Conservation (phyloP, 1,139 yeast species). For the Yamadazyma conglobata region DNA sequence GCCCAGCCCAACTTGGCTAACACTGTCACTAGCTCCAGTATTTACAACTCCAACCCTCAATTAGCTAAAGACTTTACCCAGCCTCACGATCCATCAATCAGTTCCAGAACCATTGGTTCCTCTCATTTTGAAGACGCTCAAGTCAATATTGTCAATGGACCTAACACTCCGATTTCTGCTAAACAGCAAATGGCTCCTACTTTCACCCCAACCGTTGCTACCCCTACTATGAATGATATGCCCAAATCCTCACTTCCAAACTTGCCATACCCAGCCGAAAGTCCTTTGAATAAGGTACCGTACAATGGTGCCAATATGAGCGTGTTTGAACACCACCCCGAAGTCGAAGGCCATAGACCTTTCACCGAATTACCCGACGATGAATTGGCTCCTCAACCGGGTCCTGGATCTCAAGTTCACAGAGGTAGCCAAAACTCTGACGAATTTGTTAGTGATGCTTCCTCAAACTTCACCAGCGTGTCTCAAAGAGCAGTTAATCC, state of each 20-base stretch:
- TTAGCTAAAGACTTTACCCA: constrained; percentile 34
- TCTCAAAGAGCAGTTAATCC: constrained; percentile 79
- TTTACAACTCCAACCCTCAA: constrained; percentile 35
- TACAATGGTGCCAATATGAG: constrained; percentile 19
- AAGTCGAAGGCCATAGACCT: constrained; percentile 47
- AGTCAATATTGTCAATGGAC: constrained; percentile 22
- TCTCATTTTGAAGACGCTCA: constrained; percentile 20
- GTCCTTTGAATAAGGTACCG: constrained; percentile 19
- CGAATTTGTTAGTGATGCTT: constrained; percentile 32
- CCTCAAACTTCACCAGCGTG: constrained; percentile 73
- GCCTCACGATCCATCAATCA: constrained; percentile 12
- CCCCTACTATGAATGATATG: constrained; percentile 25
- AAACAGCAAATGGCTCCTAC: constrained; percentile 34
- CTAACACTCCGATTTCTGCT: constrained; percentile 31
- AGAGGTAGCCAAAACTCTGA: constrained; percentile 17
- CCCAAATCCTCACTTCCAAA: constrained; percentile 18
- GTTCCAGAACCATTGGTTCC: constrained; percentile 13
- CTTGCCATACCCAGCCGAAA: constrained; percentile 21
- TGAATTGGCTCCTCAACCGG: constrained; percentile 9
- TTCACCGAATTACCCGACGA: constrained; percentile 43
- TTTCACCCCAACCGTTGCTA: constrained; percentile 26
- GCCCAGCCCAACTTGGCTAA: constrained; percentile 4
- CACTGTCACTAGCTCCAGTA: constrained; percentile 18
- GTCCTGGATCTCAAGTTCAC: constrained; percentile 5
- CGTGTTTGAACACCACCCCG: constrained; percentile 46